Percentiles rank a stretch among this genome's conserved stretches.
Conservation (phyloP, 2,329 filamentous ascomycete species). For the Fusarium subtropicale region DNA sequence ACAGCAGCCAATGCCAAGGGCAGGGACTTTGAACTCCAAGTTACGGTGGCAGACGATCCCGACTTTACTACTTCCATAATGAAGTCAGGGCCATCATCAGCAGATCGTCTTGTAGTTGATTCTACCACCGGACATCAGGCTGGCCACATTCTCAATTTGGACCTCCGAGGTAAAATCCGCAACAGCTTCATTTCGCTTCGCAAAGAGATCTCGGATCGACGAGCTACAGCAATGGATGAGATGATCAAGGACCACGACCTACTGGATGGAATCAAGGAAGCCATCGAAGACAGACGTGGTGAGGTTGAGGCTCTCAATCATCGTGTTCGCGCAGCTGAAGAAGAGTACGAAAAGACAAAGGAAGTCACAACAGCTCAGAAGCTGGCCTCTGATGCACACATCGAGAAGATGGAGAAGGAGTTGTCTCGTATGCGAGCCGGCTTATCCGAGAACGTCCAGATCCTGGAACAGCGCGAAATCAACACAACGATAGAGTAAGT, state of each 20-base stretch:
- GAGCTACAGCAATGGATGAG: constrained; percentile 83
- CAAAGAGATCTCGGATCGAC: constrained; percentile 92
- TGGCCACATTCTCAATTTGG: constrained; percentile 86
- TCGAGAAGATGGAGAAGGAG: constrained; percentile 99
- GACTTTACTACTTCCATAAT: constrained; percentile 78
- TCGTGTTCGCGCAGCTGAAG: constrained; percentile 85
- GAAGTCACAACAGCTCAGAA: constrained; percentile 89
- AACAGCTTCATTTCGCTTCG: constrained; percentile 80
- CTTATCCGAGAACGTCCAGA: constrained; percentile 85
- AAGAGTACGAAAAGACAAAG: constrained; percentile 94
- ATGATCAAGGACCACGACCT: constrained; percentile 96
- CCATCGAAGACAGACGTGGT: constrained; percentile 92
- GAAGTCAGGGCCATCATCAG: constrained; percentile 59
- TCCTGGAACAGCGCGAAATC: constrained; percentile 96
- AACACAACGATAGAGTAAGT: constrained; percentile 93
- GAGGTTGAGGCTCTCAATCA: constrained; percentile 95
- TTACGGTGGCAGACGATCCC: constrained; percentile 82
- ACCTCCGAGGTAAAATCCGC: constrained; percentile 86
- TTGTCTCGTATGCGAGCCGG: constrained; percentile 90
- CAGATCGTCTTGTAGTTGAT: constrained; percentile 84
- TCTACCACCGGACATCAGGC: constrained; percentile 88
- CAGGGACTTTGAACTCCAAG: constrained; percentile 82
- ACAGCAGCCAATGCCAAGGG: constrained; percentile 89
- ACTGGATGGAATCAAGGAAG: constrained; percentile 94
- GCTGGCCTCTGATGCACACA: constrained; percentile 88